phyloP scores from a whole-genome alignment of 306 rosid genomes.

The Vigna radiata region DNA sequence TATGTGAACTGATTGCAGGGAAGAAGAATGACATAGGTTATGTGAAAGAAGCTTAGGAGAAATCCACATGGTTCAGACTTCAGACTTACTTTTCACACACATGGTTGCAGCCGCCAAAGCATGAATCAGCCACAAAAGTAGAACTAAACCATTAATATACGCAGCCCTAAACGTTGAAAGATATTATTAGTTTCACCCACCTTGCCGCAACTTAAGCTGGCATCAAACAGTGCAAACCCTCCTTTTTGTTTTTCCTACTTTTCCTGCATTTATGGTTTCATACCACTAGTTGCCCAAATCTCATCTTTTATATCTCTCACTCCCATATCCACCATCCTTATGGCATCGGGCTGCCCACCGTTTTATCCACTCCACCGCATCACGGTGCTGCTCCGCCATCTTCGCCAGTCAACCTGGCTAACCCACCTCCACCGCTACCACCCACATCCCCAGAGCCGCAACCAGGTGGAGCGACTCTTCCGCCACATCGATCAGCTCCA shows the following conservation, averaged over 20 bases:
- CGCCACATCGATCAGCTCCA: conserved; percentile 46
- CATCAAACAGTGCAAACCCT: conserved; percentile 20
- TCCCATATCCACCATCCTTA: not conserved
- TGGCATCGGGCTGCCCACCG: conserved; percentile 26
- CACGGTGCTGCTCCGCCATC: conserved; percentile 39
- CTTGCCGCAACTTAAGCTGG: not conserved
- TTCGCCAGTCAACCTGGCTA: conserved; percentile 40
- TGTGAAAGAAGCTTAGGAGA: not conserved
- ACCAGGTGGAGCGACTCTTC: conserved; percentile 31
- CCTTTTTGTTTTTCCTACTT: not conserved
- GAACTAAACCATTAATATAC: conserved; percentile 16
- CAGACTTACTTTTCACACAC: not conserved
- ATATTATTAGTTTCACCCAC: conserved; percentile 26
- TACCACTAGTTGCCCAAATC: not conserved
- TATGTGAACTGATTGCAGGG: no score
- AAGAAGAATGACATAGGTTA: no score
- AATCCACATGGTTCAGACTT: not conserved
- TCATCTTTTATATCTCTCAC: not conserved
- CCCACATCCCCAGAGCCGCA: conserved; percentile 34
- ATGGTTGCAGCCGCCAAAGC: not conserved
- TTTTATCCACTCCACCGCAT: conserved; percentile 44
- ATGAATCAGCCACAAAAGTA: conserved; percentile 38
- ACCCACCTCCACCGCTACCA: conserved; percentile 40
- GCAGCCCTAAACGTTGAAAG: conserved; percentile 2
- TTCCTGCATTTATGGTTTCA: conserved; percentile 16